phyloP scores from a whole-genome alignment of 164 flowering plant genomes.

The Chimonanthus salicifolius region DNA sequence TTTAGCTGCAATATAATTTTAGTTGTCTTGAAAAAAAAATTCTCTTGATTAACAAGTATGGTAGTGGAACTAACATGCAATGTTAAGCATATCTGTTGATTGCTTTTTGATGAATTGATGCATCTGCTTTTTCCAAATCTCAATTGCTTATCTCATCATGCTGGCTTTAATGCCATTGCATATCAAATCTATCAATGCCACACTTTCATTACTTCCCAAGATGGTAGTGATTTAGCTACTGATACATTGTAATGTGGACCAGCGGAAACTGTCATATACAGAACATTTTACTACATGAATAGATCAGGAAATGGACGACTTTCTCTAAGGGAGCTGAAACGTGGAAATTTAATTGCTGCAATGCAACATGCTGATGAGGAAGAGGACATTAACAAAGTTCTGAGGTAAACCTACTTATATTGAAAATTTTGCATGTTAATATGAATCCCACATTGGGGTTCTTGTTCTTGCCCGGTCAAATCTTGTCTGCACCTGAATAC shows the following conservation, averaged over 20 bases:
- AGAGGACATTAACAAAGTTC: conserved; percentile 94
- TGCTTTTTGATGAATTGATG: not conserved
- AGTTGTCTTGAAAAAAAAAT: too few species aligned
- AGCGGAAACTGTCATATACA: conserved; percentile 98
- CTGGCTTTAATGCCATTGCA: not conserved
- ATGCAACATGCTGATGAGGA: conserved; percentile 98
- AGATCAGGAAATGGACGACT: conserved; percentile 87
- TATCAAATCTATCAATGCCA: not conserved
- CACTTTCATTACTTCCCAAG: not conserved
- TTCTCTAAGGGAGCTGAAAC: conserved; percentile 88
- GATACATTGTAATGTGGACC: conserved; percentile 26
- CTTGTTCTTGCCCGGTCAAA: not conserved
- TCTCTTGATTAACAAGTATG: too few species aligned
- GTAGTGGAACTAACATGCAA: too few species aligned
- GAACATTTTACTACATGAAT: conserved; percentile 90
- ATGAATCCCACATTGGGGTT: not conserved
- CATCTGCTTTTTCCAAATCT: not conserved
- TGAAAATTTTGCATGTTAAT: not conserved
- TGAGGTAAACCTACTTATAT: conserved; percentile 53
- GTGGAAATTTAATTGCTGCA: conserved; percentile 84
- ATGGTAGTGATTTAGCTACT: not conserved
- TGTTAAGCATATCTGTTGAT: too few species aligned
- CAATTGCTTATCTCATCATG: not conserved
- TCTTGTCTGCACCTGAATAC: too few species aligned
- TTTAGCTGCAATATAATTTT: too few species aligned